A percentile compares a stretch with the other conserved stretches of the same genome.
phyloP scores from a whole-genome alignment of 2,329 filamentous ascomycete species.

The Bisporella sp. region DNA sequence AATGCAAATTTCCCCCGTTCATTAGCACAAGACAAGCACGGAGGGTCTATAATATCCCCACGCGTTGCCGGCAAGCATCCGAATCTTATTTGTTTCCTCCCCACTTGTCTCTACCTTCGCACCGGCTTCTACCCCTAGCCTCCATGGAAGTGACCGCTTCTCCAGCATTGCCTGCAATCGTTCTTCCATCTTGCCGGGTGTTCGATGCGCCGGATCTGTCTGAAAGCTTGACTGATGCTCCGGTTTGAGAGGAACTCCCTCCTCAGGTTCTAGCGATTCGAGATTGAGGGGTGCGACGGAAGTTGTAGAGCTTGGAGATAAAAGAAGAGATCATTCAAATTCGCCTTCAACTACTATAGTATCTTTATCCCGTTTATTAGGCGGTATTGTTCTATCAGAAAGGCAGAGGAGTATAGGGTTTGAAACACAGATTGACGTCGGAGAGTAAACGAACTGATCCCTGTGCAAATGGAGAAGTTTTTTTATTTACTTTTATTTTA shows the following conservation, averaged over 20 bases:
- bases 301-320: conserved; percentile 17
- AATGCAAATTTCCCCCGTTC: conserved; percentile 25
- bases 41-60: conserved; percentile 19
- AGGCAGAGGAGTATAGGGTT: not conserved
- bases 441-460: not conserved
- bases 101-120: conserved; percentile 26
- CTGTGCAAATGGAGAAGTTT: too few species aligned
- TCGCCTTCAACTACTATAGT: conserved; percentile 22
- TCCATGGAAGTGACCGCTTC: conserved; percentile 22
- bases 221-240: too few species aligned
- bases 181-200: conserved; percentile 22
- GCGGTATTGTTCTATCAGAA: conserved; percentile 16
- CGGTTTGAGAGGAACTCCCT: conserved; percentile 3
- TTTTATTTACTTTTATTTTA: too few species aligned
- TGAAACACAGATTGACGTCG: not conserved
- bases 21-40: conserved; percentile 25
- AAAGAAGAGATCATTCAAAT: conserved; percentile 11
- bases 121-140: conserved; percentile 23
- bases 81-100: conserved; percentile 27
- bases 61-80: conserved; percentile 26
- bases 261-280: conserved; percentile 20
- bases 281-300: conserved; percentile 9
- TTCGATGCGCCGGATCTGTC: not conserved
- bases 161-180: conserved; percentile 24
- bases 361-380: conserved; percentile 14